phyloP scores from a whole-genome alignment of 257 asterid species.

The Anisodus acutangulus region DNA sequence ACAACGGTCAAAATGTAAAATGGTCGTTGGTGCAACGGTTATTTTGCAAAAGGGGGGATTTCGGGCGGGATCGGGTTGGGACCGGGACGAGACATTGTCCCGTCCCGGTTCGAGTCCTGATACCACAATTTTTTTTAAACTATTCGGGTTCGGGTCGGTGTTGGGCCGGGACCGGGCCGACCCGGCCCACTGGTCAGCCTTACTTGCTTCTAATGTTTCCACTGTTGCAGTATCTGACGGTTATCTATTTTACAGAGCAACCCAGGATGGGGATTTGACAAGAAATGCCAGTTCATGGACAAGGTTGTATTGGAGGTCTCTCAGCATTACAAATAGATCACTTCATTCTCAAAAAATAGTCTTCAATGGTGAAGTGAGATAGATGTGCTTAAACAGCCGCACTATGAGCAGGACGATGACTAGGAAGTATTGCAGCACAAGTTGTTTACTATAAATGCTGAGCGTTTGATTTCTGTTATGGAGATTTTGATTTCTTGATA shows the following conservation, averaged over 20 bases:
- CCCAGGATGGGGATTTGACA: constrained; percentile 94
- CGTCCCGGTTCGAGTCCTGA: too few relatives aligned
- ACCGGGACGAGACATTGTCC: too few relatives aligned
- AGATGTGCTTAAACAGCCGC: constrained; percentile 5
- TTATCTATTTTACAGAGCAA: constrained; percentile 68
- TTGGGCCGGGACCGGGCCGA: too few relatives aligned
- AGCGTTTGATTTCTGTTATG: not conserved
- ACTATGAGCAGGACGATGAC: not conserved
- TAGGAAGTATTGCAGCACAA: not conserved
- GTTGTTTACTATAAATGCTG: constrained; percentile 6
- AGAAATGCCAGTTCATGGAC: constrained; percentile 91
- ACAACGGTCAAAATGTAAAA: too few relatives aligned
- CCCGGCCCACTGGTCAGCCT: too few relatives aligned
- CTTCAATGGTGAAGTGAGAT: not conserved
- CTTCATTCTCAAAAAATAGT: not conserved
- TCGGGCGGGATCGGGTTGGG: too few relatives aligned
- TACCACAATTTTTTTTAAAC: too few relatives aligned
- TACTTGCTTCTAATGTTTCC: not conserved
- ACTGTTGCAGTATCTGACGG: constrained; percentile 15
- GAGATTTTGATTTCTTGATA: not conserved
- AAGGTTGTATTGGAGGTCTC: constrained; percentile 70
- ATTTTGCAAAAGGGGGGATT: too few relatives aligned
- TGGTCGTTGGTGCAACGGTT: too few relatives aligned
- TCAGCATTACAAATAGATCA: constrained; percentile 63
- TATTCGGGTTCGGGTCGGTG: too few relatives aligned